A percentile compares a stretch with the other conserved stretches of the same genome.
Evolutionary conservation across 2,329 filamentous ascomycete species (phyloP).

Genomic region (Apiospora arundinis): DNA sequence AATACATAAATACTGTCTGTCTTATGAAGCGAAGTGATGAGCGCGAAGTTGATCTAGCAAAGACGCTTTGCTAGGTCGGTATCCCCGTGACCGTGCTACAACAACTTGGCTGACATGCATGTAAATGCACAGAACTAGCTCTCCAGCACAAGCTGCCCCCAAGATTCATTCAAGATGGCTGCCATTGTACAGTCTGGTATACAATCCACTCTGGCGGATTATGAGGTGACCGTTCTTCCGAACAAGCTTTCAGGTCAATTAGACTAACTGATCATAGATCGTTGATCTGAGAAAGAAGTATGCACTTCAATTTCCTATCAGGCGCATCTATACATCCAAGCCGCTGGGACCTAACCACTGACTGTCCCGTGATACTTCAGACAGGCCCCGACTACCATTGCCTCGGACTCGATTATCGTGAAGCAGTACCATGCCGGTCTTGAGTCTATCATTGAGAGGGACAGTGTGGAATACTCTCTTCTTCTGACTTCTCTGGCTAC

Average conservation of each 20-base stretch:
- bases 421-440: conserved; percentile 15
- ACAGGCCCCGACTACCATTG: not conserved
- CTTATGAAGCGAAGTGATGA: not conserved
- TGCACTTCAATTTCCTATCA: not conserved
- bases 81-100: not conserved
- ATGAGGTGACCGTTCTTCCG: not conserved
- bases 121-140: not conserved
- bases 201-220: not conserved
- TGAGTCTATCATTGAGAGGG: not conserved
- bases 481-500: conserved; percentile 48
- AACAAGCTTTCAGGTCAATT: no score
- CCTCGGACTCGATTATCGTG: not conserved
- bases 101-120: not conserved
- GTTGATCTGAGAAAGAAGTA: conserved; percentile 1
- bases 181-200: not conserved
- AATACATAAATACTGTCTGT: not conserved
- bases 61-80: not conserved
- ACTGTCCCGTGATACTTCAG: not conserved
- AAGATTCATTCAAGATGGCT: not conserved
- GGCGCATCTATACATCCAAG: not conserved
- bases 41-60: not conserved
- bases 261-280: not conserved
- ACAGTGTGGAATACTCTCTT: conserved; percentile 45
- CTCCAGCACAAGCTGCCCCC: not conserved
- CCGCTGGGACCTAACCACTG: not conserved